These are phyloP conservation scores for Picea engelmannii DNA, from an alignment of 83 land plant species.

Conservation along the genomic window DNA sequence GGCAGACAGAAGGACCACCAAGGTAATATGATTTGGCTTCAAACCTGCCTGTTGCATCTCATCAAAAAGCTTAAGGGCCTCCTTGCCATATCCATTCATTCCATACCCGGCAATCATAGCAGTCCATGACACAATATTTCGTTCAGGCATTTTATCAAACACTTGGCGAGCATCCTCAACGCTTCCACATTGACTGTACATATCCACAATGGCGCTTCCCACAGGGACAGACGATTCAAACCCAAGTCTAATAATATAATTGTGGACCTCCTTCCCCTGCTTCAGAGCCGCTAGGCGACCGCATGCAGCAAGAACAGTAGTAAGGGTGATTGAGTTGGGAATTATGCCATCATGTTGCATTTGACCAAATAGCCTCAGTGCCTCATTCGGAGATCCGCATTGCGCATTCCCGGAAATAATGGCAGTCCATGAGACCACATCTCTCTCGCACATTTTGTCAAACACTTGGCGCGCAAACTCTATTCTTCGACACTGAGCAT, in stretches of 20 bases:
- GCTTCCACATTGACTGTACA: conserved; percentile 51
- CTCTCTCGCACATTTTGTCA: conserved; percentile 32
- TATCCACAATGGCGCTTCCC: conserved; percentile 45
- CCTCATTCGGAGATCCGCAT: conserved; percentile 22
- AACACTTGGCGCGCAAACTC: conserved; percentile 30
- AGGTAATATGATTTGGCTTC: conserved; percentile 52
- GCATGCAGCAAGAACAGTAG: conserved; percentile 50
- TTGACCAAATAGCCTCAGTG: conserved; percentile 30
- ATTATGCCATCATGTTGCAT: conserved; percentile 32
- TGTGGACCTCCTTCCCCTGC: conserved; percentile 44
- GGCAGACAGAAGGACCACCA: conserved; percentile 37
- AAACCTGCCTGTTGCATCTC: conserved; percentile 21
- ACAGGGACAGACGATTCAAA: conserved; percentile 29
- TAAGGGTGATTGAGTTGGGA: conserved; percentile 35
- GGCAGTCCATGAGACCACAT: conserved; percentile 64
- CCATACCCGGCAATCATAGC: conserved; percentile 57
- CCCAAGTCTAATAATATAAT: conserved; percentile 15
- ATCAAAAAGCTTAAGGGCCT: conserved; percentile 36
- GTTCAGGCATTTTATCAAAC: too few relatives aligned
- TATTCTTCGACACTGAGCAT: conserved; percentile 30
- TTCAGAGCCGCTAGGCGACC: conserved; percentile 37
- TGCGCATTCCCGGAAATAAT: conserved; percentile 48
- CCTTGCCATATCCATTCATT: conserved; percentile 36
- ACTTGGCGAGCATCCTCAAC: too few relatives aligned
- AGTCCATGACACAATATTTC: conserved; percentile 47